Evolutionary conservation across 805 yeast species (phyloP), one percentile per base, ranked within the genome.

Genomic region (Clavispora carvajalis): DNA sequence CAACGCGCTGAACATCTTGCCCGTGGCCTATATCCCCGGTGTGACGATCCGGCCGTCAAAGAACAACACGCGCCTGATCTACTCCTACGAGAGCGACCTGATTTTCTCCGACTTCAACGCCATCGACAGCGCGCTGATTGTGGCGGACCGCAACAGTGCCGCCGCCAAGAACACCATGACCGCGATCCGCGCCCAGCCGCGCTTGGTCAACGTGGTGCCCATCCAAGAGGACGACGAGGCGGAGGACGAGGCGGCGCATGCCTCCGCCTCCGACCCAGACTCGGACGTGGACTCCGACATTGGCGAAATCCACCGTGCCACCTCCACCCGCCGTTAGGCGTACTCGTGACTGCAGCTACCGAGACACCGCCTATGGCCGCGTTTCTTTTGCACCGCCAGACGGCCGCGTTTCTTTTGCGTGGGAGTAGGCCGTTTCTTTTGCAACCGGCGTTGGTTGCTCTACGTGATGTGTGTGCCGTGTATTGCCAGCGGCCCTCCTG

Each of bases 21-120:
- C 96, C 15, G 83, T 91, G 42, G 95, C 95, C 2, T 90, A 89
- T 57, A 86, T 90, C 44, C 98, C 97, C 0, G 97, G 97, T 26
- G 96, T 89, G 34, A 85, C 89, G 4, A 77, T 79, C 17, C 68
- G 82, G 19, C 72, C 76, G 35, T 67, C 71, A 7, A 63, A 63
- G 40, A 65, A 68, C 50, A 65, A 67, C 62, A 52, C 70, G 49
- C 49, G 74, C 55, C 51, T 73, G 54, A 55, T 75, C 52, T 53
- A 74, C 62, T 59, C 70, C 53, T 53, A 73, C 59, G 65, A 74
- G 48, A 47, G 65, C 30, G 55, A 51, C 29, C 65, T 72, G 35
- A 58, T 67, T 10, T 68, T 68, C 46, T 65, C 72, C 23, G 76
- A 69, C 45, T 55, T 66, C 48, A 62, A 67, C 34, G 69, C 70